Evolutionary conservation across 805 yeast genomes (phyloP).

Genomic region (Teunomyces stri): DNA sequence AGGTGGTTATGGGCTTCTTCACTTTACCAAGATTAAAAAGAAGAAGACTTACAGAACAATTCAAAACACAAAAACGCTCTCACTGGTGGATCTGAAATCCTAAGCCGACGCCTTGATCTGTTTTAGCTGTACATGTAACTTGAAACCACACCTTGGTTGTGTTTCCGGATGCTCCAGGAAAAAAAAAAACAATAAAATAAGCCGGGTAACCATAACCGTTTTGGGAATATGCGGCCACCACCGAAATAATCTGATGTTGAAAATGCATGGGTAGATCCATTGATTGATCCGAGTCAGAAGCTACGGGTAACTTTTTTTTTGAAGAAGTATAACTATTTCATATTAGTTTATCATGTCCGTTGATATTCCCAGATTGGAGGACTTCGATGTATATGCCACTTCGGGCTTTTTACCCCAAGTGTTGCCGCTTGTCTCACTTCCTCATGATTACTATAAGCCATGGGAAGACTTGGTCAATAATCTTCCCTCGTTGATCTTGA

Average conservation of each 20-base stretch:
- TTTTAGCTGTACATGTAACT: too few species aligned
- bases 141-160: too few species aligned
- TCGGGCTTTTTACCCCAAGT: constrained; percentile 79
- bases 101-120: too few species aligned
- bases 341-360: neutral
- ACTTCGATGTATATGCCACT: constrained; percentile 65
- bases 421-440: constrained; percentile 59
- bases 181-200: too few species aligned
- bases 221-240: neutral
- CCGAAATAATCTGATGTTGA: neutral
- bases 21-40: too few species aligned
- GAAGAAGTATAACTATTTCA: too few species aligned
- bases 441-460: constrained; percentile 60
- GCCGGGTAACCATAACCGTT: neutral
- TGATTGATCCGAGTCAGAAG: neutral
- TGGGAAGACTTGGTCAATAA: constrained; percentile 74
- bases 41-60: too few species aligned
- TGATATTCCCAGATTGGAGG: constrained; percentile 36
- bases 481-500: constrained; percentile 71
- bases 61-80: too few species aligned
- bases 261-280: neutral
- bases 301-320: too few species aligned
- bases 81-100: too few species aligned
- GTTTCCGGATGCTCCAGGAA: too few species aligned
- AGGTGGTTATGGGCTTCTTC: too few species aligned